Conservation (phyloP, 2,329 filamentous ascomycete species). For the Clathrospora elynae region DNA sequence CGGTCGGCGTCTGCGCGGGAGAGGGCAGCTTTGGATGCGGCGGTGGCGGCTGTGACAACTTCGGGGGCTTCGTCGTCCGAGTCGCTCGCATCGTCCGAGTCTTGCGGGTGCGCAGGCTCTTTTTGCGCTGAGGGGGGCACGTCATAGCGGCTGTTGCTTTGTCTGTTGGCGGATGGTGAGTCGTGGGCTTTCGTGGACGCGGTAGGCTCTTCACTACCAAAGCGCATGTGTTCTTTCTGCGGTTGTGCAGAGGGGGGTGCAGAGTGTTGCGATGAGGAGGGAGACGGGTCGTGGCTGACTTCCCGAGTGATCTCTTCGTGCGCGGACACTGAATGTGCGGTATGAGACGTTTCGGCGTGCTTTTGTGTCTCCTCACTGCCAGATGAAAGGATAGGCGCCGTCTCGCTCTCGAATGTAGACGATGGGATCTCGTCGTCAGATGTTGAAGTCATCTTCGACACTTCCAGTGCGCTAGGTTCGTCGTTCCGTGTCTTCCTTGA, state of each 20-base stretch:
- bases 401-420: slow-evolving; percentile 36
- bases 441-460: slow-evolving; percentile 9
- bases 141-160: slow-evolving; percentile 21
- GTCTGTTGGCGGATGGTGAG: slow-evolving; percentile 12
- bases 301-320: too few species aligned
- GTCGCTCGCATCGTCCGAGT: slow-evolving; percentile 39
- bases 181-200: slow-evolving; percentile 10
- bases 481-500: slow-evolving; percentile 23
- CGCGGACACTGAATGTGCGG: too few species aligned
- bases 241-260: slow-evolving; percentile 15
- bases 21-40: slow-evolving; percentile 35
- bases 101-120: slow-evolving; percentile 4
- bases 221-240: slow-evolving; percentile 38
- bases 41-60: slow-evolving; percentile 41
- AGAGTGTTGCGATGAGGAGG: slow-evolving; percentile 23
- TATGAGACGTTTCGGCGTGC: too few species aligned
- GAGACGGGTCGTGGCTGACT: too few species aligned
- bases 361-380: too few species aligned
- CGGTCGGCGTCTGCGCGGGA: slow-evolving; percentile 38
- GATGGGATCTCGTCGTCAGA: slow-evolving; percentile 34
- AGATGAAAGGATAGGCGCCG: slow-evolving; percentile 24
- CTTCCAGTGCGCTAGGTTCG: slow-evolving; percentile 5
- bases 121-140: neutral
- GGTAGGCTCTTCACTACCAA: slow-evolving; percentile 44
- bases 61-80: slow-evolving; percentile 50